A percentile compares a stretch with the other conserved stretches of the same genome.
Conservation (phyloP, 2,329 filamentous ascomycete species). For the Metarhizium sp. region DNA sequence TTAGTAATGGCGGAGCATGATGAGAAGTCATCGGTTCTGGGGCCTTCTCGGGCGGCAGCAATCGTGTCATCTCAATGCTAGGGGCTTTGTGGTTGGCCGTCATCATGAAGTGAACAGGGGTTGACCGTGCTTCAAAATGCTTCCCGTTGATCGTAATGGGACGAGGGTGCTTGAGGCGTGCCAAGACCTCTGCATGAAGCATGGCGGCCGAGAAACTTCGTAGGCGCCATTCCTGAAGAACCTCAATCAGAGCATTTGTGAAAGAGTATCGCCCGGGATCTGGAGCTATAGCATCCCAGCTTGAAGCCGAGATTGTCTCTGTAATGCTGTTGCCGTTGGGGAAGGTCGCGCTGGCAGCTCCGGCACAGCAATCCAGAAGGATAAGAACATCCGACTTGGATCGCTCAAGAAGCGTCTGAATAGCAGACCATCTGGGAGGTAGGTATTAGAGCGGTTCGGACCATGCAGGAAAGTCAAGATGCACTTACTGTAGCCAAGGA, state of each 20-base stretch:
- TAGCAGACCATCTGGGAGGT: constrained; percentile 43
- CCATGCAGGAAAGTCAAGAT: background rate
- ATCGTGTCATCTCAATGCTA: constrained; percentile 44
- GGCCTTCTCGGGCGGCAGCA: constrained; percentile 13
- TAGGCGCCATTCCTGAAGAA: constrained; percentile 46
- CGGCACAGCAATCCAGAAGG: constrained; percentile 49
- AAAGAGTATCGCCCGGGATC: constrained; percentile 52
- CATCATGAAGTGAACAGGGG: constrained; percentile 55
- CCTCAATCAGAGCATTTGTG: constrained; percentile 49
- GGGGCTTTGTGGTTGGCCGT: constrained; percentile 49
- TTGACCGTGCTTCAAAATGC: constrained; percentile 47
- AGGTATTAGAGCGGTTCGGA: background rate
- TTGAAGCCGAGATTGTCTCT: constrained; percentile 52
- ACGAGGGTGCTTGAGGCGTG: constrained; percentile 49
- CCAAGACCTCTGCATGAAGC: constrained; percentile 50
- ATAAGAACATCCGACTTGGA: constrained; percentile 49
- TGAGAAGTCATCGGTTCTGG: constrained; percentile 16
- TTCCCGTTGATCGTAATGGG: constrained; percentile 49
- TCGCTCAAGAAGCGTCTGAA: constrained; percentile 48
- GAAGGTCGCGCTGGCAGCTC: constrained; percentile 50
- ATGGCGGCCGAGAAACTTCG: constrained; percentile 49
- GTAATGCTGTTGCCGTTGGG: constrained; percentile 49
- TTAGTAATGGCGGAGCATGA: constrained; percentile 10
- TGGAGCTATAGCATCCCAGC: constrained; percentile 52
- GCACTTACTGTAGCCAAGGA: constrained; percentile 43